A percentile compares a stretch with the other conserved stretches of the same genome.
phyloP scores from a whole-genome alignment of 1,284 basidiomycete genomes.

The Grifola frondosa region DNA sequence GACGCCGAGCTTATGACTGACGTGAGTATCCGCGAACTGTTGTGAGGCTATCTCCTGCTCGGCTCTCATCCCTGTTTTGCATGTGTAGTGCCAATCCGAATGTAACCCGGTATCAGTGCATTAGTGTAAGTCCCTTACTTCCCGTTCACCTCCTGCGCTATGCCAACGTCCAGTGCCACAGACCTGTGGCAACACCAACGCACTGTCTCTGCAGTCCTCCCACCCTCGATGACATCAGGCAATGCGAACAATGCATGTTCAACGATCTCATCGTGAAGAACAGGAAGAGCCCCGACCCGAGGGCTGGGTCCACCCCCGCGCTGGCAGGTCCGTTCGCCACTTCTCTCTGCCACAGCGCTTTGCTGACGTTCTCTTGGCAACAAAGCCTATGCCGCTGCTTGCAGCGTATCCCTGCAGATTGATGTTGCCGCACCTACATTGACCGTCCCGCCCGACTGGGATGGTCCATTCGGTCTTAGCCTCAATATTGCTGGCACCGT shows the following conservation, averaged over 20 bases:
- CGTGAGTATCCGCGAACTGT: constrained; percentile 37
- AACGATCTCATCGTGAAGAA: constrained; percentile 50
- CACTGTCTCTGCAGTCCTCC: constrained; percentile 52
- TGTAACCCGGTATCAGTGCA: constrained; percentile 40
- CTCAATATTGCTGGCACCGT: constrained; percentile 44
- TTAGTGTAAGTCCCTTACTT: constrained; percentile 36
- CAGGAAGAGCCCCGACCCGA: constrained; percentile 44
- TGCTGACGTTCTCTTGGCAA: neutral
- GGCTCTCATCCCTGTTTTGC: too few species aligned
- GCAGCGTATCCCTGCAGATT: too few species aligned
- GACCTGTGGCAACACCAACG: constrained; percentile 33
- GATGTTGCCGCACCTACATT: too few species aligned
- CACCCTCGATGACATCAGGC: constrained; percentile 40
- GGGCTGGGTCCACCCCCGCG: constrained; percentile 54
- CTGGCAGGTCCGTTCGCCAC: constrained; percentile 44
- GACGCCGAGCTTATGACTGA: constrained; percentile 37
- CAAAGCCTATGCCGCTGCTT: constrained; percentile 51
- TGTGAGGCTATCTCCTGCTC: too few species aligned
- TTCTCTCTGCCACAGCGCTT: neutral
- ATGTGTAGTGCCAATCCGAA: constrained; percentile 48
- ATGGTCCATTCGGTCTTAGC: constrained; percentile 52
- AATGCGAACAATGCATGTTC: constrained; percentile 68
- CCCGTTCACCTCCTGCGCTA: neutral
- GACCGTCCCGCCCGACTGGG: constrained; percentile 49
- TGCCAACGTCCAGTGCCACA: constrained; percentile 16